phyloP scores from a whole-genome alignment of 306 rosid genomes.

The Cucurbita argyrosperma region DNA sequence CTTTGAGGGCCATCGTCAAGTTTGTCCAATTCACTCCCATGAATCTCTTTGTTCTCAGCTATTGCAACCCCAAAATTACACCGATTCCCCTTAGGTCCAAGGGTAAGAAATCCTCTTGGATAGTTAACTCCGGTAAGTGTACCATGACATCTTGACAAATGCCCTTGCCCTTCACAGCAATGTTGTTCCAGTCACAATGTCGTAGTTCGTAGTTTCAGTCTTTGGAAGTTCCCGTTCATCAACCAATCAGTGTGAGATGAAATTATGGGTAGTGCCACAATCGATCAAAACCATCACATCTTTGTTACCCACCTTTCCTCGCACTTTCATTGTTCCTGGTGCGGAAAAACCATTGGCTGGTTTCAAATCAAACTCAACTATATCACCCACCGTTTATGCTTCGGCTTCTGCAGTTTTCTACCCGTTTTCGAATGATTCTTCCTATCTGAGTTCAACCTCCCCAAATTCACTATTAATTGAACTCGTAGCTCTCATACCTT shows the following conservation, averaged over 20 bases:
- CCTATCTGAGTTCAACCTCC: neutral
- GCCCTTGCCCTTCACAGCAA: neutral
- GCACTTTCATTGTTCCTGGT: neutral
- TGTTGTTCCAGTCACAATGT: neutral
- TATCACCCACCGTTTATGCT: neutral
- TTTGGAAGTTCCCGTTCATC: too few relatives aligned
- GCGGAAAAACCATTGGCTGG: neutral
- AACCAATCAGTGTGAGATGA: neutral
- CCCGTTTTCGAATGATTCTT: neutral
- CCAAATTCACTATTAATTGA: neutral
- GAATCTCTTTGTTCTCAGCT: neutral
- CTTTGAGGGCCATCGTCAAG: neutral
- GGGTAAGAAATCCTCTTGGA: neutral
- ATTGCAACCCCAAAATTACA: neutral
- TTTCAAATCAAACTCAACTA: too few relatives aligned
- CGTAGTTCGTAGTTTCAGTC: too few relatives aligned
- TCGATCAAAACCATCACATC: neutral
- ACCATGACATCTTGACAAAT: neutral
- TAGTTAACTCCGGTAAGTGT: neutral
- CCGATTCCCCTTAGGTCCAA: neutral
- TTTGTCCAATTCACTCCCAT: neutral
- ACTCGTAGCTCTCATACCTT: neutral
- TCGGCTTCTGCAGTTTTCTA: neutral
- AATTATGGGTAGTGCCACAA: neutral
- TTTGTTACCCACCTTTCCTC: neutral